Conservation (phyloP, 2,329 filamentous ascomycete species). For the Teratosphaeriaceae sp. region DNA sequence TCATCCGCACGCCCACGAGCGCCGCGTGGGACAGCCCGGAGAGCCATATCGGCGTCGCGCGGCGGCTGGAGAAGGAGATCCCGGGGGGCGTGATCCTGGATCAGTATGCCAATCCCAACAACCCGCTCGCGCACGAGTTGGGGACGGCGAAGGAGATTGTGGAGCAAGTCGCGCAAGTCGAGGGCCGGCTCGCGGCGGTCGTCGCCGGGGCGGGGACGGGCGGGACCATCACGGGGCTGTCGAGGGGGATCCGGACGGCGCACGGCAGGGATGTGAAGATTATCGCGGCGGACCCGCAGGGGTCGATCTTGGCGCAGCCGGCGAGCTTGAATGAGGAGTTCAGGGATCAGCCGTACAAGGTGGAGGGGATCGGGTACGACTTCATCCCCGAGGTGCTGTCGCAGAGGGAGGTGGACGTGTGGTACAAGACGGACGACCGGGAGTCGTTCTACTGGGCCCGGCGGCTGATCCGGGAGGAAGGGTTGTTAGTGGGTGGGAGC, state of each 20-base stretch:
- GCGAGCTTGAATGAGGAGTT: constrained; percentile 70
- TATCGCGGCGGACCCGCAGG: constrained; percentile 85
- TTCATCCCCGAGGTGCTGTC: constrained; percentile 94
- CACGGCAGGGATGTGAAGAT: constrained; percentile 82
- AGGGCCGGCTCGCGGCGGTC: constrained; percentile 70
- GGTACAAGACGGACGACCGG: constrained; percentile 96
- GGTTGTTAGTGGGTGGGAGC: constrained; percentile 85
- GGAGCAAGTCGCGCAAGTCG: constrained; percentile 61
- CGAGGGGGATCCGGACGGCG: constrained; percentile 70
- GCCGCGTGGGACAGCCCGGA: constrained; percentile 92
- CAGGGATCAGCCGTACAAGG: constrained; percentile 84
- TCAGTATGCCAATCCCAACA: constrained; percentile 88
- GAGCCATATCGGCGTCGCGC: constrained; percentile 93
- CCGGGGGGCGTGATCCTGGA: constrained; percentile 96
- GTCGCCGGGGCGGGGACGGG: constrained; percentile 93
- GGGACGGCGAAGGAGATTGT: constrained; percentile 97
- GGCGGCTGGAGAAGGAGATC: constrained; percentile 84
- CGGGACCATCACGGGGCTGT: constrained; percentile 87
- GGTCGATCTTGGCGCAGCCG: constrained; percentile 83
- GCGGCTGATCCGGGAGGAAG: constrained; percentile 86
- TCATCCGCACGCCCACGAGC: constrained; percentile 94
- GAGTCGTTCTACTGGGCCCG: constrained; percentile 90
- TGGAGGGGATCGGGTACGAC: constrained; percentile 97
- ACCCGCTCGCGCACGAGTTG: constrained; percentile 86
- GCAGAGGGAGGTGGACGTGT: constrained; percentile 72